Evolutionary conservation across 345 rosid species (phyloP), one percentile per base, ranked within the genome.

Genomic region (Psidium friedrichsthalianum): DNA sequence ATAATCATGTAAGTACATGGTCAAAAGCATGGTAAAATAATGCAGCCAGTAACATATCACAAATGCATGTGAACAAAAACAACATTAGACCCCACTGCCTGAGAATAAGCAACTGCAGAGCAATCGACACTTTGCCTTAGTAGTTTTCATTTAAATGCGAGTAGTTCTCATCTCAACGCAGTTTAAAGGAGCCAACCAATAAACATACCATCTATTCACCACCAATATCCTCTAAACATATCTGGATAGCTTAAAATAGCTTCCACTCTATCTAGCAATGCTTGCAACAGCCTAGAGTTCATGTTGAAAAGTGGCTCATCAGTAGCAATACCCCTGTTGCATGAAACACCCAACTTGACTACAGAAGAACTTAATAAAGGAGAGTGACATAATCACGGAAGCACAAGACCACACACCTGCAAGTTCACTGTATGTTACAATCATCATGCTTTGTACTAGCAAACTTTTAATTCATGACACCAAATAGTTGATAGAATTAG

Each of bases 241-340:
- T 87, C 88, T 12, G 90, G 22, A 86, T 93, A 92, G 47, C 94
- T 94, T 81, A 94, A 25, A 87, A 97, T 94, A 64, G 96, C 91
- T 89, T 95, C 98, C 82, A 97, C 91, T 92, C 98, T 90, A 86
- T 97, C 98, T 6, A 95, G 89, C 5, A 98, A 95, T 51, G 99
- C 99, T 81, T 93, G 92, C 91, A 97, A 90, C 74, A 90, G 84
- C 84, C 98, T 98, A 0, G 98, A 90, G 89, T 90, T 88, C 98
- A 95, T 90, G 92, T n/a, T 95, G 95, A 92, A 97, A 95, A 58
- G 85, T 36, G 97, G 93, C 87, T 95, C 98, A 59, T 88, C 93
- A 10, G 94, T 86, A 78, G 98, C 99, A 58, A 97, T 89, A 13
- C 94, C 95, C 89, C 99, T 94, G 95, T n/a, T 89, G 59, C 84